Evolutionary conservation across 306 rosid species (phyloP), one percentile per base, ranked within the genome.

Genomic region (Begonia masoniana): DNA sequence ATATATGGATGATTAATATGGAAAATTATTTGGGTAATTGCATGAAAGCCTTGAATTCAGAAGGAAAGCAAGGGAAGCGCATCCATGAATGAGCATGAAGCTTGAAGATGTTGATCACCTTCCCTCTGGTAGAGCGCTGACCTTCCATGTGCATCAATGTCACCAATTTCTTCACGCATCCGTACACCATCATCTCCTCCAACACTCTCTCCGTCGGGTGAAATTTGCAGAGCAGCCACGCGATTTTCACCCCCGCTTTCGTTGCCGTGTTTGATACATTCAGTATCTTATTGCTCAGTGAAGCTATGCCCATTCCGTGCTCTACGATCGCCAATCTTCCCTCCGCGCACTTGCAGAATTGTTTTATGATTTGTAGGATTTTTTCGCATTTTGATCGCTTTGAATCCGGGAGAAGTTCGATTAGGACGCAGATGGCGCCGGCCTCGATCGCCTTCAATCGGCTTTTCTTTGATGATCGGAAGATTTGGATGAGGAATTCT

Each of bases 131-230:
- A n/a, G 57, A 51, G 31, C 50, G 57, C 39, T 70, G 8, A 12
- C 73, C 56, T 13, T 74, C 73, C 56, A 78, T 59, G n/a, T 74
- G 80, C 59, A 71, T 3, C 69, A 78, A 47, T 13, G 70, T 56
- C 67, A 74, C 21, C 9, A 78, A 62, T 68, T 71, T 78, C 77
- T 74, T 78, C 75, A 74, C 84, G 4, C 68, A 12, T 52, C 84
- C 84, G 56, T 50, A 74, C 5, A 66, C 58, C 70, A 74, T 15
- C 84, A 78, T 78, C 35, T 78, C 80, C 47, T 78, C 84, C 62
- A 78, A 60, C 4, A 71, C 75, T 31, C 43, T 71, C 21, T 74
- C 77, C 3, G 61, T 64, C 3, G 75, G 65, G 14, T 78, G 73
- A 57, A 64, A 58, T 24, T 55, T 63, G 57, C 75, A 61, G 2